These are phyloP conservation scores for Dendrobium nobile DNA, from an alignment of 106 monocot species.

Conservation along the genomic window DNA sequence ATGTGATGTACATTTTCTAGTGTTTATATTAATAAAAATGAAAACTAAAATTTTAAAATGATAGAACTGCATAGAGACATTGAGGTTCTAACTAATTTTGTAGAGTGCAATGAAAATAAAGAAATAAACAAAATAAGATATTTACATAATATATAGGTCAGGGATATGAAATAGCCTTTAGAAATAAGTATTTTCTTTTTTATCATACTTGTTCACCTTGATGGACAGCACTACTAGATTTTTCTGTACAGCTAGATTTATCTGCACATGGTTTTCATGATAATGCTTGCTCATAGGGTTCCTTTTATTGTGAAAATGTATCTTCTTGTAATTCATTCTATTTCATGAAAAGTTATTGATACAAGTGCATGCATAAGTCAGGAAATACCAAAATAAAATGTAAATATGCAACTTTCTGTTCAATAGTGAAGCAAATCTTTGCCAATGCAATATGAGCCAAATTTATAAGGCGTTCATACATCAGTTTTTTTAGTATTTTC, in stretches of 20 bases:
- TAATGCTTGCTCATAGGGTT: constrained; percentile 28
- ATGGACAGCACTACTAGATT: constrained; percentile 10
- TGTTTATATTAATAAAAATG: not conserved
- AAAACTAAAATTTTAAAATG: not conserved
- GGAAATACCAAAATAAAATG: not conserved
- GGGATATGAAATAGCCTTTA: not conserved
- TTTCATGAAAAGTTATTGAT: constrained; percentile 4
- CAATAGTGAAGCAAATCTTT: constrained; percentile 26
- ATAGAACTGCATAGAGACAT: not conserved
- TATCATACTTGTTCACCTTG: constrained; percentile 33
- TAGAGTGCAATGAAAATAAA: not conserved
- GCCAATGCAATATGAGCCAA: constrained; percentile 32
- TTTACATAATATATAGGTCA: no score
- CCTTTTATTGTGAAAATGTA: constrained; percentile 36
- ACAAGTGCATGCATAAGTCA: not conserved
- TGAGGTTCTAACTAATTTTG: not conserved
- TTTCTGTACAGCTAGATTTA: constrained; percentile 34
- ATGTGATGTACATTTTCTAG: not conserved
- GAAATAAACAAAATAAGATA: not conserved
- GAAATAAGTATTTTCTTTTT: not conserved
- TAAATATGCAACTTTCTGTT: not conserved
- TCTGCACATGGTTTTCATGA: constrained; percentile 68
- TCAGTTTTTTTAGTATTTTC: constrained; percentile 21
- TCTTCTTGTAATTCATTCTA: constrained; percentile 30
- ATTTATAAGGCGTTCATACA: constrained; percentile 36